Evolutionary conservation across 2,329 filamentous ascomycete genomes (phyloP).

Genomic region (Triangularia verruculosa): DNA sequence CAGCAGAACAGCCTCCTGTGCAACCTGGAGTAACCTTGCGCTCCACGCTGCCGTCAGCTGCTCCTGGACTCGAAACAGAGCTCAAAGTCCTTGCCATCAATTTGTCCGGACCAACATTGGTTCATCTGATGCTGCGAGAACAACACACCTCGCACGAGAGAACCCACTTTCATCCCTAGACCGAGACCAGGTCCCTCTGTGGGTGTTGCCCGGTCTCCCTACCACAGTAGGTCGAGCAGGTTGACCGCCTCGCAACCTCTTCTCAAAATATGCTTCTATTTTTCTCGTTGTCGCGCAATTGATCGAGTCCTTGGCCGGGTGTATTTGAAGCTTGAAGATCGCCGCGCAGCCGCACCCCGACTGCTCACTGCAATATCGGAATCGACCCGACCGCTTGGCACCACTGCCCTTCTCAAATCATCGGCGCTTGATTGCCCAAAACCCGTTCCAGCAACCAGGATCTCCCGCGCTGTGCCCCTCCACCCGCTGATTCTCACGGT

Average conservation of each 20-base stretch:
- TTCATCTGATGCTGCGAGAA: not conserved
- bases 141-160: not conserved
- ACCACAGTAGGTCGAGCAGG: not conserved
- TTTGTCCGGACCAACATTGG: not conserved
- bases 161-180: slow-evolving; percentile 1
- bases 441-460: not conserved
- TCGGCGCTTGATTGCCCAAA: not conserved
- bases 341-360: not conserved
- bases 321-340: not conserved
- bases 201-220: not conserved
- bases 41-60: not conserved
- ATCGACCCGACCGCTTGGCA: not conserved
- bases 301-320: not conserved
- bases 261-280: slow-evolving; percentile 1
- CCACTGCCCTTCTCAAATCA: not conserved
- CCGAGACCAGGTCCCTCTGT: not conserved
- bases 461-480: not conserved
- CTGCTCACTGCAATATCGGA: not conserved
- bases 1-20: not conserved
- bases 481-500: not conserved
- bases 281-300: not conserved
- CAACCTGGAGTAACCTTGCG: not conserved
- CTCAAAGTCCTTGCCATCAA: not conserved
- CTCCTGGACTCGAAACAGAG: not conserved
- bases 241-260: not conserved